Percentiles rank a stretch among this genome's conserved stretches.
phyloP scores from a whole-genome alignment of 257 asterid species.

The Salvia splendens region DNA sequence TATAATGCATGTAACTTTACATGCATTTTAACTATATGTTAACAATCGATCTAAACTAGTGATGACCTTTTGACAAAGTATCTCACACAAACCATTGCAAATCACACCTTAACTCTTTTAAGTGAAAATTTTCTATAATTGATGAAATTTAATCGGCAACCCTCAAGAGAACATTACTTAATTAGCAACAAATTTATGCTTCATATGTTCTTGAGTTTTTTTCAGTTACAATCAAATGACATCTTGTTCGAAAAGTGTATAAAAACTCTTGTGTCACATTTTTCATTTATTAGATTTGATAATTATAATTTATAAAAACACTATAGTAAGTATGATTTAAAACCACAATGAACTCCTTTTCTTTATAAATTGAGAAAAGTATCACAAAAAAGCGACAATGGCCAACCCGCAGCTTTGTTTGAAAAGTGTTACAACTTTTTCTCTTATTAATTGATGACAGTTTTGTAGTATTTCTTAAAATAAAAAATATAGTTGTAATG shows the following conservation, averaged over 20 bases:
- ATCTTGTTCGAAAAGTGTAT: too few relatives aligned
- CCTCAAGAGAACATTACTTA: too few relatives aligned
- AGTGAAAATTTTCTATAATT: neutral
- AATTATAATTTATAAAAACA: too few relatives aligned
- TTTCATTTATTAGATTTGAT: too few relatives aligned
- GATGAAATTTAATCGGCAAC: neutral
- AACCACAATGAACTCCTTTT: neutral
- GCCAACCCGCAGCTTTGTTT: slow-evolving; percentile 32
- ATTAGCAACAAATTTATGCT: too few relatives aligned
- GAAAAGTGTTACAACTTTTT: slow-evolving; percentile 5
- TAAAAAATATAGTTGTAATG: neutral
- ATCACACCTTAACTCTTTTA: neutral
- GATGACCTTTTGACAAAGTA: slow-evolving; percentile 22
- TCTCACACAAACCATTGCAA: neutral
- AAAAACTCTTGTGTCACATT: too few relatives aligned
- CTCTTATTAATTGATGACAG: neutral
- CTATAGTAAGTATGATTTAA: neutral
- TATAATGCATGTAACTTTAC: slow-evolving; percentile 18
- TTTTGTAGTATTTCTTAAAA: neutral
- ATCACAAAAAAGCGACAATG: neutral
- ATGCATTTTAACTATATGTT: neutral
- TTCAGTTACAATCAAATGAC: too few relatives aligned
- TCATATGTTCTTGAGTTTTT: too few relatives aligned
- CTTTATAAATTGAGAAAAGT: neutral
- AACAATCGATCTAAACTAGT: slow-evolving; percentile 12